phyloP scores from a whole-genome alignment of 202 grass and related monocot genomes.

The Tripidium arundinaceum region DNA sequence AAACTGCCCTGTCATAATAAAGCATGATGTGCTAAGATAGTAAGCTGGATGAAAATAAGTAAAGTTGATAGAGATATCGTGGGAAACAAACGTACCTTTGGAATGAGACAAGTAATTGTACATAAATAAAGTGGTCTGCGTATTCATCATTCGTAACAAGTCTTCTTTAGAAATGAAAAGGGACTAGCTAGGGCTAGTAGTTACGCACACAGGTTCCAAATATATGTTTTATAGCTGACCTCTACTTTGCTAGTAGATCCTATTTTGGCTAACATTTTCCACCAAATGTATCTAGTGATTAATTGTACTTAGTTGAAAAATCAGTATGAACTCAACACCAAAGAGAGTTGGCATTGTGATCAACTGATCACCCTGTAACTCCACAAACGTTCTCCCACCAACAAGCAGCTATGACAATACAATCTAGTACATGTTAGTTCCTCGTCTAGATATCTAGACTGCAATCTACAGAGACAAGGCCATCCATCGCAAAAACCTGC shows the following conservation, averaged over 20 bases:
- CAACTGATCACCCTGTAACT: not conserved
- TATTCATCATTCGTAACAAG: not conserved
- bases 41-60: not conserved
- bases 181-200: not conserved
- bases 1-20: not conserved
- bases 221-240: not conserved
- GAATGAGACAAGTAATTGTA: too few relatives aligned
- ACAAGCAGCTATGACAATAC: not conserved
- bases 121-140: too few relatives aligned
- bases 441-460: not conserved
- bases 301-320: not conserved
- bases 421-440: conserved; percentile 22
- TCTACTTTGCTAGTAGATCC: not conserved
- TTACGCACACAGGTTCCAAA: not conserved
- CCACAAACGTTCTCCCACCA: not conserved
- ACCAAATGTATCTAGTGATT: not conserved
- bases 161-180: not conserved
- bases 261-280: not conserved
- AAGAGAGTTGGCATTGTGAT: not conserved
- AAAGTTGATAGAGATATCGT: not conserved
- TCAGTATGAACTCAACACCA: not conserved
- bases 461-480: not conserved
- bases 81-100: too few relatives aligned
- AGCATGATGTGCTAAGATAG: not conserved
- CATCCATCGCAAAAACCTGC: not conserved